A percentile compares a stretch with the other conserved stretches of the same genome.
phyloP scores from a whole-genome alignment of 2,329 filamentous ascomycete genomes.

The Xylaria sp. region DNA sequence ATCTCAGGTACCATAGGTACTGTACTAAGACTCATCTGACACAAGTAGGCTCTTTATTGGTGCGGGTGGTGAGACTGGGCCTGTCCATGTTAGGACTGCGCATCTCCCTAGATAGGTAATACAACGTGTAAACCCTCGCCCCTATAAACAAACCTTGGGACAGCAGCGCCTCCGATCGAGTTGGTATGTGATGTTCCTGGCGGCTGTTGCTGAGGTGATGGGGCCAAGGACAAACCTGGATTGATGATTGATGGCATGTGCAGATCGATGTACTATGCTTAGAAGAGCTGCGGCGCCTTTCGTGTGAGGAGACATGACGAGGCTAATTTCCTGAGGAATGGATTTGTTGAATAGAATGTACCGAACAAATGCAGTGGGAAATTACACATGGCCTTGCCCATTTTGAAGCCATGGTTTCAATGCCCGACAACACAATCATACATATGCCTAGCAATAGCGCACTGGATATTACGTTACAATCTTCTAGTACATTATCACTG shows the following conservation, averaged over 20 bases:
- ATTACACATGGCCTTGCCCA: not conserved
- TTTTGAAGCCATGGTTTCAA: not conserved
- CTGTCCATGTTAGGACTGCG: not conserved
- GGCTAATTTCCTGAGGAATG: conserved; percentile 21
- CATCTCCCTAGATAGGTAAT: not conserved
- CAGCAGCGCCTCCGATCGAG: not conserved
- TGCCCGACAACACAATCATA: not conserved
- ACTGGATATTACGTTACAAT: not conserved
- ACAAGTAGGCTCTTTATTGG: not conserved
- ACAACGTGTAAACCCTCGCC: not conserved
- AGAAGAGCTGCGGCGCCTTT: not conserved
- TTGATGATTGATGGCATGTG: not conserved
- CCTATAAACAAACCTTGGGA: not conserved
- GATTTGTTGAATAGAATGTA: not conserved
- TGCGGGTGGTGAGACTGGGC: not conserved
- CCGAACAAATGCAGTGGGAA: not conserved
- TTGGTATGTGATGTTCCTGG: not conserved
- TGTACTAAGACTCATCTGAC: not conserved
- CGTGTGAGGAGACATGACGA: not conserved
- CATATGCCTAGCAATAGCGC: not conserved
- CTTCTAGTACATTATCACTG: not conserved
- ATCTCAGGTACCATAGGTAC: not conserved
- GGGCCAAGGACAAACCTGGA: not conserved
- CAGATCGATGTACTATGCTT: not conserved
- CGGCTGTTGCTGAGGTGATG: conserved; percentile 17